phyloP scores from a whole-genome alignment of 768 basidiomycete genomes.

The Termitomyces sp. region DNA sequence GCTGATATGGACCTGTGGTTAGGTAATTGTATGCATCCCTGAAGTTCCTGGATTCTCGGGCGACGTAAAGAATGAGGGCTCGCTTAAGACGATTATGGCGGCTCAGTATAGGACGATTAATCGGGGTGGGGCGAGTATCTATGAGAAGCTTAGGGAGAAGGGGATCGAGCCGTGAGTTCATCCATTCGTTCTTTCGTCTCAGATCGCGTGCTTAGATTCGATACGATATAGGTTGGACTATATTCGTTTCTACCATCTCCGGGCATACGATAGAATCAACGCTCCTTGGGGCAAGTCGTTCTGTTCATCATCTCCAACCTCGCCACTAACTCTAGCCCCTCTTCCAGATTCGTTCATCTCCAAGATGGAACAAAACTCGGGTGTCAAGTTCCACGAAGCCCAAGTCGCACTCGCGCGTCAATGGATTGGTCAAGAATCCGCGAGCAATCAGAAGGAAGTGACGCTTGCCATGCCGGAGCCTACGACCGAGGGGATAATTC shows the following conservation, averaged over 20 bases:
- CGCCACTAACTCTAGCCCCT: neutral
- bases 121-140: conserved; percentile 83
- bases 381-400: conserved; percentile 80
- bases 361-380: conserved; percentile 69
- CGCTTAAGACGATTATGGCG: conserved; percentile 82
- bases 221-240: conserved; percentile 58
- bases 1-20: neutral
- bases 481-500: conserved; percentile 44
- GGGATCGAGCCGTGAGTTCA: conserved; percentile 73
- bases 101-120: conserved; percentile 89
- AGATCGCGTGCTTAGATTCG: neutral
- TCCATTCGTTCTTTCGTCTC: neutral
- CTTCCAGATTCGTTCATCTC: conserved; percentile 44
- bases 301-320: neutral
- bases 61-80: conserved; percentile 62
- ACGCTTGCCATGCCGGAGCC: conserved; percentile 56
- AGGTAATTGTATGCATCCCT: conserved; percentile 87
- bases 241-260: conserved; percentile 90
- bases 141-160: conserved; percentile 73
- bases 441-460: conserved; percentile 46
- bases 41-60: conserved; percentile 91
- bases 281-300: conserved; percentile 54
- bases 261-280: conserved; percentile 89
- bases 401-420: conserved; percentile 80
- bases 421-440: conserved; percentile 58